Conservation (phyloP, 352 stramenopile genomes). For the Halophytophthora batemanensis region DNA sequence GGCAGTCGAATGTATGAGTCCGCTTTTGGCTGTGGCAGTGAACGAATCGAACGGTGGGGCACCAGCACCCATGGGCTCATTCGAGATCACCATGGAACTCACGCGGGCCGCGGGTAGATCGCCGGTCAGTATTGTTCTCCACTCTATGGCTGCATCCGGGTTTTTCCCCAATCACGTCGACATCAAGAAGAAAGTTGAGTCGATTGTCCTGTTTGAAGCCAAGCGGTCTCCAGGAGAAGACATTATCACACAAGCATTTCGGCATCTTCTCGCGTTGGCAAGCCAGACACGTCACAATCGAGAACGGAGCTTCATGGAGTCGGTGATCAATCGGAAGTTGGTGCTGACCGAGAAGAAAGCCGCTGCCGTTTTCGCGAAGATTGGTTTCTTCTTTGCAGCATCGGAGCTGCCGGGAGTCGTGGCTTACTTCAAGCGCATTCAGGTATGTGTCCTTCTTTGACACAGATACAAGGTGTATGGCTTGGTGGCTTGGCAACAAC, state of each 20-base stretch:
- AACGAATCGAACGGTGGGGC: conserved; percentile 24
- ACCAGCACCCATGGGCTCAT: conserved; percentile 30
- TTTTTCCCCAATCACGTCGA: conserved; percentile 48
- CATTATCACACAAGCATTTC: conserved; percentile 53
- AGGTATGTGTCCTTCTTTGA: too few relatives aligned
- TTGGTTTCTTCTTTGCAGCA: conserved; percentile 54
- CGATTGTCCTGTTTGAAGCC: conserved; percentile 55
- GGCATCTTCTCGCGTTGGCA: conserved; percentile 52
- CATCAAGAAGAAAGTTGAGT: conserved; percentile 53
- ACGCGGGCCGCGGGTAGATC: conserved; percentile 19
- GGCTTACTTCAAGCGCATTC: conserved; percentile 41
- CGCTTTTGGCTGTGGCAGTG: conserved; percentile 41
- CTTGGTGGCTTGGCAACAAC: too few relatives aligned
- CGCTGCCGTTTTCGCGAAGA: conserved; percentile 37
- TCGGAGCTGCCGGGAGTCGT: conserved; percentile 50
- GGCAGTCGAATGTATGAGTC: conserved; percentile 48
- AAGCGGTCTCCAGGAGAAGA: conserved; percentile 62
- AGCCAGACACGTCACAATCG: conserved; percentile 36
- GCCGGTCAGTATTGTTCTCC: conserved; percentile 32
- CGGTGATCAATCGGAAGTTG: conserved; percentile 57
- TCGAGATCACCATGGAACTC: conserved; percentile 56
- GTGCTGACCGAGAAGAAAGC: conserved; percentile 67
- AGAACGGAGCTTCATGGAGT: conserved; percentile 55
- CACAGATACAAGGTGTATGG: too few relatives aligned
- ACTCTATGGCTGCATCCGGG: conserved; percentile 52